Percentiles rank a stretch among this genome's conserved stretches.
Evolutionary conservation across 1,284 basidiomycete species (phyloP).

Genomic region (Cutaneotrichosporon mucoides): DNA sequence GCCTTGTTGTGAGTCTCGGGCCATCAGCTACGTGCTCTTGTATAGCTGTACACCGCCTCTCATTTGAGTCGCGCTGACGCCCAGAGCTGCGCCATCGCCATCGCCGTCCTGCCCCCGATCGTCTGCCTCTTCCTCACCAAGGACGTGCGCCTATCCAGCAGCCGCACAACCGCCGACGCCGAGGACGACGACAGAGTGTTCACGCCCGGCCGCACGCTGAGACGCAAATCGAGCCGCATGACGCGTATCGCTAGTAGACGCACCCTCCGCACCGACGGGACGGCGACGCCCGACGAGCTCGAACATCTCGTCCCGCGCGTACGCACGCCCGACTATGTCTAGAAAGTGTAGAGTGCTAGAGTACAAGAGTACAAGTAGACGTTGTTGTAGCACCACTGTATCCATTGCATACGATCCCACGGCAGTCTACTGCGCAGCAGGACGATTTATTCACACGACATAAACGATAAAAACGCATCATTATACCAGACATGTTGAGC

Average conservation of each 20-base stretch:
- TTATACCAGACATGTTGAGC: slow-evolving; percentile 1
- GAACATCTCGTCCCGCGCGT: background rate
- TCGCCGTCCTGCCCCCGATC: slow-evolving; percentile 48
- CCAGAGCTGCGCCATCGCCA: slow-evolving; percentile 33
- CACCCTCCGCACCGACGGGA: slow-evolving; percentile 1
- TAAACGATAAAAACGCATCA: background rate
- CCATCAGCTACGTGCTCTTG: too few relatives aligned
- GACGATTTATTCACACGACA: background rate
- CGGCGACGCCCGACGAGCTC: slow-evolving; percentile 3
- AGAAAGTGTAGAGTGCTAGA: background rate
- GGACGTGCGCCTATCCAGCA: slow-evolving; percentile 48
- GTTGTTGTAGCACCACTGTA: slow-evolving; percentile 1
- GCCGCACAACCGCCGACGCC: slow-evolving; percentile 42
- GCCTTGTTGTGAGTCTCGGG: slow-evolving; percentile 23
- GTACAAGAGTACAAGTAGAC: background rate
- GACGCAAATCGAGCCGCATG: background rate
- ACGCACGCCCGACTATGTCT: background rate
- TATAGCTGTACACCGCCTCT: too few relatives aligned
- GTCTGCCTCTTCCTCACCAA: slow-evolving; percentile 45
- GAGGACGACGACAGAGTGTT: background rate
- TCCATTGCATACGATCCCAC: background rate
- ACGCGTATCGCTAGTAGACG: background rate
- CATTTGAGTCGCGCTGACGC: background rate
- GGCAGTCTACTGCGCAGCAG: too few relatives aligned
- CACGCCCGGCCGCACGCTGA: background rate